Percentiles rank a stretch among this genome's conserved stretches.
Evolutionary conservation across 305 asterid genomes (phyloP).

Genomic region (Solanum hybrid): DNA sequence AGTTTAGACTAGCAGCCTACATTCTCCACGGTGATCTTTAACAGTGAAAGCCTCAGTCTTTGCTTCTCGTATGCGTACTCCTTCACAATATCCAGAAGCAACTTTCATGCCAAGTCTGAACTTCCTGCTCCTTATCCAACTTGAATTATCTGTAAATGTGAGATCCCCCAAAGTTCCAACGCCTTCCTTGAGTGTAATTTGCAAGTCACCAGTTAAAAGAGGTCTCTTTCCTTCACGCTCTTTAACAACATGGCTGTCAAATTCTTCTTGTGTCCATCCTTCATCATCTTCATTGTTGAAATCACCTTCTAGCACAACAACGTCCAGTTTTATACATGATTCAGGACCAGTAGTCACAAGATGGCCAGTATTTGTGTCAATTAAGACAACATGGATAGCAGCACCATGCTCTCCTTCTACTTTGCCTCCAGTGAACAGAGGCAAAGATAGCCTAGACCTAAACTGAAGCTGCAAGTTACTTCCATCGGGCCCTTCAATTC

Average conservation of each 20-base stretch:
- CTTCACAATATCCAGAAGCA: constrained; percentile 64
- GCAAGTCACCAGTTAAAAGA: constrained; percentile 67
- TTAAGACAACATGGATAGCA: constrained; percentile 54
- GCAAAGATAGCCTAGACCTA: constrained; percentile 62
- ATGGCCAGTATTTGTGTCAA: constrained; percentile 49
- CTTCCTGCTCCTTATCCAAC: constrained; percentile 86
- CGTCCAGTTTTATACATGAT: constrained; percentile 57
- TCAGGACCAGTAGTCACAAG: constrained; percentile 62
- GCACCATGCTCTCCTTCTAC: constrained; percentile 93
- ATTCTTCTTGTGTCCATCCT: constrained; percentile 63
- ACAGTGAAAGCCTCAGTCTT: constrained; percentile 81
- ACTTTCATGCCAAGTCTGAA: constrained; percentile 77
- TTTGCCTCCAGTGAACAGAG: constrained; percentile 75
- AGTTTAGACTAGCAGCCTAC: constrained; percentile 27
- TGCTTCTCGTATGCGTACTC: constrained; percentile 69
- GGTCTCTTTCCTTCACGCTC: constrained; percentile 88
- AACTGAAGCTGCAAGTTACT: constrained; percentile 78
- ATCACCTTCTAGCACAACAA: constrained; percentile 78
- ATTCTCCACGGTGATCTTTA: constrained; percentile 88
- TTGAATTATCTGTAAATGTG: constrained; percentile 80
- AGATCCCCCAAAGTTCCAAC: constrained; percentile 82
- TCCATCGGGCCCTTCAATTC: constrained; percentile 74
- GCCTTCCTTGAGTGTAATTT: constrained; percentile 73
- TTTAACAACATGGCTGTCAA: constrained; percentile 69
- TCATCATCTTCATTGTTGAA: constrained; percentile 65